Evolutionary conservation across 2,329 filamentous ascomycete genomes (phyloP).

Genomic region (Aspergillus oerlinghausenensis): DNA sequence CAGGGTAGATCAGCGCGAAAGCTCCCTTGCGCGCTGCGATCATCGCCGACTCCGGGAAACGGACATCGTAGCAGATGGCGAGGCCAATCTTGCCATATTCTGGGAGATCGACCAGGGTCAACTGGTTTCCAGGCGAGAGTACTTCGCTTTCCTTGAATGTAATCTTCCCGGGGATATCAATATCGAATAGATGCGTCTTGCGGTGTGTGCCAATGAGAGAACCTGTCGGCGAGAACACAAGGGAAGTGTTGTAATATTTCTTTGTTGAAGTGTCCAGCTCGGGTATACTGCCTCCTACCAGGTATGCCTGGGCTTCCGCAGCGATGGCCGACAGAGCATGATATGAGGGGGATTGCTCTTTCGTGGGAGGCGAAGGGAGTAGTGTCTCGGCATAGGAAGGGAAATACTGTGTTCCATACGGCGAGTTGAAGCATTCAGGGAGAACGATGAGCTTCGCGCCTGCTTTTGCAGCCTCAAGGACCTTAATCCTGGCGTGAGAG

Average conservation of each 20-base stretch:
- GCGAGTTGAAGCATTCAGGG: constrained; percentile 98
- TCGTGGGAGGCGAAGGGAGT: constrained; percentile 67
- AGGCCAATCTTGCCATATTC: constrained; percentile 83
- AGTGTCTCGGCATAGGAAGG: constrained; percentile 87
- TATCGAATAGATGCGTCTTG: constrained; percentile 96
- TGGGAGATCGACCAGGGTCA: constrained; percentile 81
- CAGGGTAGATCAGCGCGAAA: constrained; percentile 86
- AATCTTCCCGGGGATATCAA: constrained; percentile 94
- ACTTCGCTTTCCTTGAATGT: constrained; percentile 87
- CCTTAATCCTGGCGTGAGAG: constrained; percentile 70
- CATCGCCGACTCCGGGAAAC: constrained; percentile 89
- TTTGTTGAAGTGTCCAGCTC: constrained; percentile 65
- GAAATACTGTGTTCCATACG: constrained; percentile 90
- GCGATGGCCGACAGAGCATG: constrained; percentile 79
- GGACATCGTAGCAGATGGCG: constrained; percentile 96
- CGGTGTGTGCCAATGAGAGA: constrained; percentile 80
- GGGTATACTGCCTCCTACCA: constrained; percentile 89
- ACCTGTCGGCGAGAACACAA: constrained; percentile 76
- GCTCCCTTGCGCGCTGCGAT: constrained; percentile 81
- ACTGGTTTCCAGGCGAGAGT: constrained; percentile 74
- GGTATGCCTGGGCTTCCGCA: constrained; percentile 69
- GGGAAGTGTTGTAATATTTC: constrained; percentile 83
- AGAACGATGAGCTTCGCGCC: constrained; percentile 87
- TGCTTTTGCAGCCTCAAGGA: constrained; percentile 69
- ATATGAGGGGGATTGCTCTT: constrained; percentile 72